Evolutionary conservation across 805 yeast species (phyloP), one percentile per base, ranked within the genome.

Genomic region (Teunomyces stri): DNA sequence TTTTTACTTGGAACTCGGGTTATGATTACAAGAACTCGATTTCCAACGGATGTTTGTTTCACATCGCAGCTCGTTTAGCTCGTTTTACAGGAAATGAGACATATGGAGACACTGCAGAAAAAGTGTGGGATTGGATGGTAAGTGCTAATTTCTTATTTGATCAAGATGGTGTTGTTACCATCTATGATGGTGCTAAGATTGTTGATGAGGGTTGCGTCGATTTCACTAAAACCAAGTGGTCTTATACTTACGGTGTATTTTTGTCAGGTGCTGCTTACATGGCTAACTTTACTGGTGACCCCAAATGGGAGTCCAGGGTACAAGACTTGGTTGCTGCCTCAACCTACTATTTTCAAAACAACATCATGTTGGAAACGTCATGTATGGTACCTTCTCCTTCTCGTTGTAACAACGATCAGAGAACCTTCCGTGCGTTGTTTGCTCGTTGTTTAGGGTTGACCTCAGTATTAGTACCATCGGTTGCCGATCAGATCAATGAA

Each of bases 1-100:
- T 92, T 59, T 92, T 85, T 71, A 77, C 84, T 48, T 91, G 96
- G 96, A 92, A 92, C 64, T 77, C 89, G 5, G 99, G 98, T 51
- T 92, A 90, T 64, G 87, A 88, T 65, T 92, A 92, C 68, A 92
- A 92, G 66, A 92, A 92, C 65, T 73, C 96, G 31, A 89, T 91
- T 49, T 78, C 95, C n/a, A 91, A 89, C 65, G 97, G 96, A 22
- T 87, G 91, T 43, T 72, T 91, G 46, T 90, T 91, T 79, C 89
- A 89, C 56, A 63, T 91, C 35, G 95, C 87, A 13, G 94, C 97
- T 0, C 76, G 97, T 52, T 75, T 91, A 55, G 94, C 94, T 2
- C 75, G 96, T 56, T 91, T 82, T 66, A 86, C 95, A 1, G 79
- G 79, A 31, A 89, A 91, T 67, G 77, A 75, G 28, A 72, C 89